A percentile compares a stretch with the other conserved stretches of the same genome.
Evolutionary conservation across 495 filamentous ascomycete species (phyloP).

Genomic region (Filosporella fistucella): DNA sequence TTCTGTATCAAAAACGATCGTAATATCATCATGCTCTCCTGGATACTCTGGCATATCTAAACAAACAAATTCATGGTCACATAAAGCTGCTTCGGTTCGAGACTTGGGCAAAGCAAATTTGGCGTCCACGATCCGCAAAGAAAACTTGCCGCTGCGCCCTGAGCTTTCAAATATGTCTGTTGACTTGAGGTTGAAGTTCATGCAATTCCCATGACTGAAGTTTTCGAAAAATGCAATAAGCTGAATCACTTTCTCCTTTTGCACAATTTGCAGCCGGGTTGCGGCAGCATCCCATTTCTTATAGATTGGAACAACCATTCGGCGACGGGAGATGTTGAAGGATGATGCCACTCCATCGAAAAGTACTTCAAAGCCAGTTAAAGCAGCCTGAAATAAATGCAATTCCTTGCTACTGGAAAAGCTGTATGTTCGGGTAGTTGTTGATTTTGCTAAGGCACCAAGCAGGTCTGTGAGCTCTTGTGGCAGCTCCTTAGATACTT

Average conservation of each 20-base stretch:
- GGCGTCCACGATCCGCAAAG: conserved; percentile 74
- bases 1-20: conserved; percentile 74
- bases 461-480: conserved; percentile 52
- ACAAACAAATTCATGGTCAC: conserved; percentile 66
- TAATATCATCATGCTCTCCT: conserved; percentile 85
- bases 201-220: conserved; percentile 76
- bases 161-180: conserved; percentile 77
- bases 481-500: conserved; percentile 49
- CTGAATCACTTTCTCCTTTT: conserved; percentile 66
- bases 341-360: conserved; percentile 70
- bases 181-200: conserved; percentile 79
- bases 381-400: conserved; percentile 68
- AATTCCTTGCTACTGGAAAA: conserved; percentile 55
- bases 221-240: conserved; percentile 79
- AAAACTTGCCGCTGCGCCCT: conserved; percentile 59
- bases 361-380: conserved; percentile 72
- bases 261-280: conserved; percentile 74
- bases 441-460: conserved; percentile 28
- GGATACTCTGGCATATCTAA: conserved; percentile 84
- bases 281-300: conserved; percentile 81
- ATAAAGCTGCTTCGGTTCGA: conserved; percentile 16
- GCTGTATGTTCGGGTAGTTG: conserved; percentile 45
- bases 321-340: conserved; percentile 77
- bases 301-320: conserved; percentile 84
- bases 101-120: conserved; percentile 77